Percentiles rank a stretch among this genome's conserved stretches.
phyloP scores from a whole-genome alignment of 768 basidiomycete species.

The Xerocomus brunneocitrinus region DNA sequence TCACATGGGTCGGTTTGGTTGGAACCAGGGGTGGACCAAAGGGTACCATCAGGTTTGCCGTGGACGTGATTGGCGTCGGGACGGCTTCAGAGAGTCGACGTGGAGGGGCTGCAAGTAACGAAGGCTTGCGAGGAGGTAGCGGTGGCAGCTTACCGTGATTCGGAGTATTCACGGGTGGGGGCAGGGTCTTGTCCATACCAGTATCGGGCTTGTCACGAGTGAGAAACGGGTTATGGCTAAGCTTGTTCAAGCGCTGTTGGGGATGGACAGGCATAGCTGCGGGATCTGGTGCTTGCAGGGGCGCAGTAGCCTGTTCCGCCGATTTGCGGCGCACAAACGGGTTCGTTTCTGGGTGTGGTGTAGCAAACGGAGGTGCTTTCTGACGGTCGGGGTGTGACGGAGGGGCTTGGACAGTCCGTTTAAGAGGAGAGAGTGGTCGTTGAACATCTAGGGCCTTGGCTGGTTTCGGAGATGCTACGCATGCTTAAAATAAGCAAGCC shows the following conservation, averaged over 20 bases:
- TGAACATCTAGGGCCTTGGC: conserved; percentile 4
- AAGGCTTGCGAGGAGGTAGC: conserved; percentile 36
- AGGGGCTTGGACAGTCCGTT: conserved; percentile 20
- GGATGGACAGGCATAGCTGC: conserved; percentile 1
- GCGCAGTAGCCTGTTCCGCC: conserved; percentile 8
- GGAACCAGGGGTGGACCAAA: conserved; percentile 21
- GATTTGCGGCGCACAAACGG: conserved; percentile 27
- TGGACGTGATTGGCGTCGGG: conserved; percentile 2
- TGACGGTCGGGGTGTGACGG: conserved; percentile 27
- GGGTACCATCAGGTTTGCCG: not conserved
- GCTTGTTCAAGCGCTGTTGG: conserved; percentile 16
- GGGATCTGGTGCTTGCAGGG: conserved; percentile 1
- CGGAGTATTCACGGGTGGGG: not conserved
- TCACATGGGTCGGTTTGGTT: conserved; percentile 40
- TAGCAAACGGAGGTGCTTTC: conserved; percentile 19
- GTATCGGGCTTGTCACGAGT: conserved; percentile 18
- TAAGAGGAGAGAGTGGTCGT: conserved; percentile 20
- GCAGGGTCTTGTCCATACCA: conserved; percentile 6
- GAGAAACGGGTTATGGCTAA: conserved; percentile 32
- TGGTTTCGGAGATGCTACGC: conserved; percentile 17
- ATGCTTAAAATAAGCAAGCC: conserved; percentile 7
- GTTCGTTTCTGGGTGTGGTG: conserved; percentile 25
- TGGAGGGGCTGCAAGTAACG: conserved; percentile 9
- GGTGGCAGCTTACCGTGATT: conserved; percentile 26
- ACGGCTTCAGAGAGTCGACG: conserved; percentile 21